Base-by-base conservation (phyloP, 1,139 yeast genomes). In the Suhomyces bokatorum region DNA sequence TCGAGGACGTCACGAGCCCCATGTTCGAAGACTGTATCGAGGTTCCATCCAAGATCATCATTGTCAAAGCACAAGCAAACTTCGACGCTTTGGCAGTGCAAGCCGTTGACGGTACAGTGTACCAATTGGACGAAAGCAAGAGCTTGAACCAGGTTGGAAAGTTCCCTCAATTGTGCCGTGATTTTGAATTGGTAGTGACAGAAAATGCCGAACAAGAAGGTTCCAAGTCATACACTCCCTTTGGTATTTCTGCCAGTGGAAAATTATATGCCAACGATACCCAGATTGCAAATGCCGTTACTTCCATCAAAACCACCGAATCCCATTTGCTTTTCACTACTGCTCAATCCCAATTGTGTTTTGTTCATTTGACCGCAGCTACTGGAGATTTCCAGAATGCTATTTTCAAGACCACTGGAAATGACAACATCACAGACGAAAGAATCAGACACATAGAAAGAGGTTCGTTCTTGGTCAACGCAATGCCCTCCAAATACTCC, bases 381-480 rank as follows among this genome's bases (percentile, higher is more conserved):
- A 66, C 55, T 3, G 60, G 55, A 5, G 58, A 58, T 5, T 49
- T 52, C 15, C 48, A 47, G 16, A 51, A 47, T 39, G 54, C 53
- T 17, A 43, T 51, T 9, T 57, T 58, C 39, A 56, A 55, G 40
- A 48, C 32, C 12, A 63, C 70, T 3, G 46, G 44, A 11, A 17
- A 27, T 16, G 45, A 43, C 10, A 49, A 46, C 12, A 45, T 64
- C 3, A 69, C 74, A 14, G 97, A 90, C 62, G 99, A 93, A 66
- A 80, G 97, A 66, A 76, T 87, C 17, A 80, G 99, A 55, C 81
- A 85, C 46, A 84, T 95, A 44, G 99, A 95, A 66, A 77, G 97
- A 51, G 99, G 99, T 1, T 88, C 97, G 0, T 57, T 86, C 28
- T 67, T 95, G 42, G 88, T 93, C 1, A 75, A 93, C 36, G 82